phyloP scores from a whole-genome alignment of 2,329 filamentous ascomycete species.

The Grosmannia serpens region DNA sequence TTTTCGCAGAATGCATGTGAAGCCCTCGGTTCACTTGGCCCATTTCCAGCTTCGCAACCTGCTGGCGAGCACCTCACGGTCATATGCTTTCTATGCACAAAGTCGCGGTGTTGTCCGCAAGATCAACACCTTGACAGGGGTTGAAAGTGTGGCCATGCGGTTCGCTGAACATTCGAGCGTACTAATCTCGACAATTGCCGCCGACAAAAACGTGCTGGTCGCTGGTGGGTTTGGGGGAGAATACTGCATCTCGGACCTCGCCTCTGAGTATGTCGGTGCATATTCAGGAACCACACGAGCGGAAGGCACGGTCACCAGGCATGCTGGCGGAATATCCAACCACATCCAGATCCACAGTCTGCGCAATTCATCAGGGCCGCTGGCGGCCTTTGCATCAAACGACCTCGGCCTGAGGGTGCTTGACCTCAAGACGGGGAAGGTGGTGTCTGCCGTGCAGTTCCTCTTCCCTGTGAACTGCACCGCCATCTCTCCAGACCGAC shows the following conservation, averaged over 20 bases:
- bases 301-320: slow-evolving; percentile 35
- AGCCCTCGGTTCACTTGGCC: slow-evolving; percentile 40
- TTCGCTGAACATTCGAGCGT: slow-evolving; percentile 26
- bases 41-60: slow-evolving; percentile 58
- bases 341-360: slow-evolving; percentile 47
- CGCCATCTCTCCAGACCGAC: slow-evolving; percentile 58
- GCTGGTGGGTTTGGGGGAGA: slow-evolving; percentile 48
- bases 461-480: slow-evolving; percentile 59
- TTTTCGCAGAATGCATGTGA: slow-evolving; percentile 46
- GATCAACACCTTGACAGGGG: slow-evolving; percentile 38
- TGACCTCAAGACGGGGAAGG: slow-evolving; percentile 46
- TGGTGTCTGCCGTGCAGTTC: slow-evolving; percentile 42
- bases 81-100: slow-evolving; percentile 46
- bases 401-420: slow-evolving; percentile 47
- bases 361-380: slow-evolving; percentile 38
- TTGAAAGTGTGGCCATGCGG: slow-evolving; percentile 31
- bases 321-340: slow-evolving; percentile 49
- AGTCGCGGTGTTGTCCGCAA: slow-evolving; percentile 35
- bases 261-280: slow-evolving; percentile 19
- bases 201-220: slow-evolving; percentile 42
- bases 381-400: slow-evolving; percentile 52
- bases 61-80: slow-evolving; percentile 43
- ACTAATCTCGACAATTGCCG: slow-evolving; percentile 39
- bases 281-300: slow-evolving; percentile 22
- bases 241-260: slow-evolving; percentile 37